Evolutionary conservation across 208 protist species (phyloP).

Genomic region (Trypanosoma platydactyli): DNA sequence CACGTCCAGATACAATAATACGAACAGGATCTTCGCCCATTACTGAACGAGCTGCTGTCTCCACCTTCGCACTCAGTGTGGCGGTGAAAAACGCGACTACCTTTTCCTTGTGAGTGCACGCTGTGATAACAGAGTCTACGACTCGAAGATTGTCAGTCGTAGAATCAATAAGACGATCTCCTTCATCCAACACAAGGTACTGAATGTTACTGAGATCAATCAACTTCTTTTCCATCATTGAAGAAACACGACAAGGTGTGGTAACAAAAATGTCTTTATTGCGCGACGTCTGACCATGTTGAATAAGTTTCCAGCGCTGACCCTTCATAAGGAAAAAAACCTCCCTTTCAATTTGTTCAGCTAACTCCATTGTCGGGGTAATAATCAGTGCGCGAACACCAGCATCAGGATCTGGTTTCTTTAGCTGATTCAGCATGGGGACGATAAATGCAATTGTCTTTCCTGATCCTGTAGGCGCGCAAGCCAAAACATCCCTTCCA

Average conservation of each 20-base stretch:
- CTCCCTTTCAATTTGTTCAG: conserved; percentile 95
- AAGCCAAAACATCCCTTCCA: conserved; percentile 86
- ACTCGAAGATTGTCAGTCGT: conserved; percentile 74
- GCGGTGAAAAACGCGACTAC: conserved; percentile 93
- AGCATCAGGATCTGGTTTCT: conserved; percentile 62
- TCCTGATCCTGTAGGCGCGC: conserved; percentile 91
- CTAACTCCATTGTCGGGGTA: conserved; percentile 95
- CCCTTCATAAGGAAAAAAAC: conserved; percentile 88
- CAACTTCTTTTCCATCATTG: conserved; percentile 76
- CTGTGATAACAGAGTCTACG: conserved; percentile 88
- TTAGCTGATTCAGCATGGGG: conserved; percentile 92
- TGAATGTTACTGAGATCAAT: conserved; percentile 73
- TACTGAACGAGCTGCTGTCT: conserved; percentile 87
- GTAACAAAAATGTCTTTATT: conserved; percentile 93
- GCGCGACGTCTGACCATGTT: conserved; percentile 86
- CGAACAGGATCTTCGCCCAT: conserved; percentile 91
- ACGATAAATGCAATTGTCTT: conserved; percentile 96
- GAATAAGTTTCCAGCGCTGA: conserved; percentile 85
- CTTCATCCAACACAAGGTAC: conserved; percentile 98
- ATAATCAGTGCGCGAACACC: conserved; percentile 94
- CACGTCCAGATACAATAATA: conserved; percentile 91
- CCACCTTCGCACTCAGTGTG: conserved; percentile 92
- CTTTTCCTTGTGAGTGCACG: conserved; percentile 75
- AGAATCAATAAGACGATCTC: conserved; percentile 95
- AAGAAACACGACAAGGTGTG: conserved; percentile 85